phyloP scores from a whole-genome alignment of 352 stramenopile genomes.

The Hyphochytrium catenoides region DNA sequence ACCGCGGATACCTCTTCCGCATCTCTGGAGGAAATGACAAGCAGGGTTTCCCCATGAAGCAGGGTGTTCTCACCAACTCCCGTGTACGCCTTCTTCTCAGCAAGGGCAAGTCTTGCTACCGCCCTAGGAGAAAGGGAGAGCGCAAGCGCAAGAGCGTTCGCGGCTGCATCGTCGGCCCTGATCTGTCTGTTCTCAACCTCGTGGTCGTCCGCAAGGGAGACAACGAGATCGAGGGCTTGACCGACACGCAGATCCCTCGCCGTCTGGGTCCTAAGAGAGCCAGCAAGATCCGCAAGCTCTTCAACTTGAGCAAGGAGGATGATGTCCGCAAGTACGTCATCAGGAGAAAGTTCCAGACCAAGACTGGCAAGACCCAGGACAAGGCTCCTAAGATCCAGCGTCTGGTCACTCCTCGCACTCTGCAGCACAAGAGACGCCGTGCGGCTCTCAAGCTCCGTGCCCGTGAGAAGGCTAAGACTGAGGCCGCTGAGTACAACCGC shows the following conservation, averaged over 20 bases:
- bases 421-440: conserved; percentile 86
- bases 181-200: conserved; percentile 98
- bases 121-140: conserved; percentile 77
- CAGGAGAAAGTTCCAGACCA: conserved; percentile 92
- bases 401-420: conserved; percentile 86
- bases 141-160: conserved; percentile 97
- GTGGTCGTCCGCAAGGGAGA: conserved; percentile 95
- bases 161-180: conserved; percentile 95
- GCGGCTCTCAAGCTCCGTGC: conserved; percentile 52
- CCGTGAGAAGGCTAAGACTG: conserved; percentile 70
- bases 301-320: conserved; percentile 99
- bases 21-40: conserved; percentile 99
- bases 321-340: conserved; percentile 99
- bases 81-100: conserved; percentile 93
- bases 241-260: conserved; percentile 83
- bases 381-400: conserved; percentile 99
- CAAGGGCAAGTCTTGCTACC: conserved; percentile 95
- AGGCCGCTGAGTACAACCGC: conserved; percentile 91
- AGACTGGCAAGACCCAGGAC: conserved; percentile 92
- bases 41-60: conserved; percentile 99
- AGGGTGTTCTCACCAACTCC: conserved; percentile 96
- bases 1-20: conserved; percentile 96
- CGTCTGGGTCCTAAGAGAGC: conserved; percentile 97
- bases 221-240: conserved; percentile 84
- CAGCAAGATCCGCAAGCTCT: conserved; percentile 99